Base-by-base conservation (phyloP, 306 rosid species). In the Corylus avellana region DNA sequence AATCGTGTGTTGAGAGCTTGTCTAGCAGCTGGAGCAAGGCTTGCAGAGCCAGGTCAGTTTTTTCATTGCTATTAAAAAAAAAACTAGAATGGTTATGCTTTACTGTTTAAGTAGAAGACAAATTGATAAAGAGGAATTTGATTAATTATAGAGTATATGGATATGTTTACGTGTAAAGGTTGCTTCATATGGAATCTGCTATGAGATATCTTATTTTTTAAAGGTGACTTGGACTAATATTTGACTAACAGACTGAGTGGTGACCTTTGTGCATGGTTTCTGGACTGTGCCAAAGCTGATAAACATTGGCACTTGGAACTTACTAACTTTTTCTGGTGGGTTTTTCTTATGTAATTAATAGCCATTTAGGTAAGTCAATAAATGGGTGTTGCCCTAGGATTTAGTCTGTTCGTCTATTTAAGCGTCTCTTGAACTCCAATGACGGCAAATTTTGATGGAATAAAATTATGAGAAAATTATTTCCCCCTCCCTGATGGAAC, bases 1-100 rank as follows among this genome's bases (percentile, higher is more conserved):
- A 92, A 90, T 59, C 99, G 98, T 46, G 98, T 95, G 22, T 84
- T 95, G 37, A 86, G 93, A 63, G 90, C 89, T 91, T 95, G 99
- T 83, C 77, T 95, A 73, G 97, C 89, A 80, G 98, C 97, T 68
- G 99, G 99, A 80, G 99, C 98, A 2, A 87, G 88, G 58, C 91
- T 93, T 77, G 99, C 99, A 1, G 92, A 91, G 37, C 97, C 98
- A 83, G 98, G 98, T 91, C 64, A 69, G 12, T 74, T 82, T 62
- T 35, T 20, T 64, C 39, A 27, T 17, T 39, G 11, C 1, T 1
- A 42, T n/a, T 2, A 16, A 7, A 54, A 16, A 54, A 50, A 50
- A 14, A 14, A 1, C 57, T 17, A 54, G 59, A 8, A 54, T 32
- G 68, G 68, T 62, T 29, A 12, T 29, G 44, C 39, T 32, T 63